Percentiles rank a stretch among this genome's conserved stretches.
Conservation (phyloP, 208 protist species). For the Leishmania tarentolae region DNA sequence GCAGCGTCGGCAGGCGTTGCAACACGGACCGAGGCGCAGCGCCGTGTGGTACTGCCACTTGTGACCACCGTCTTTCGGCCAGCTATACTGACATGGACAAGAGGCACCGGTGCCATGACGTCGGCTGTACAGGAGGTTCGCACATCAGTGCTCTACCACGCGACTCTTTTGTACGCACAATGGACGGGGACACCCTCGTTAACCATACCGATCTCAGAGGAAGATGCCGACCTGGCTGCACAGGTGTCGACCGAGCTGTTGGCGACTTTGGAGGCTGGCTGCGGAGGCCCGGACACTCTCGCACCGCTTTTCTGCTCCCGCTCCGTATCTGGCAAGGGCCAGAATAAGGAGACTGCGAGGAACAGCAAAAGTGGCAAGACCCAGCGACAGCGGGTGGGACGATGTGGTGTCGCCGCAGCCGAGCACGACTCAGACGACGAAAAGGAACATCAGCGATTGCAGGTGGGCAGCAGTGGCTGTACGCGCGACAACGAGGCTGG, state of each 20-base stretch:
- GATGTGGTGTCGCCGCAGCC: not conserved
- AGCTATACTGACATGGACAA: constrained; percentile 15
- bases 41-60: constrained; percentile 33
- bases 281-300: not conserved
- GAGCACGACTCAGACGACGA: constrained; percentile 17
- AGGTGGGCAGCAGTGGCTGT: not conserved
- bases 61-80: constrained; percentile 17
- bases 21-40: not conserved
- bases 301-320: constrained; percentile 4
- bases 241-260: constrained; percentile 9
- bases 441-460: not conserved
- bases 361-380: not conserved
- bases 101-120: not conserved
- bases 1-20: not conserved
- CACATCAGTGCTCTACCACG: constrained; percentile 38
- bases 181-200: not conserved
- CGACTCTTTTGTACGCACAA: constrained; percentile 44
- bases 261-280: constrained; percentile 11
- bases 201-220: not conserved
- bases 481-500: not conserved
- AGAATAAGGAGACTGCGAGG: not conserved
- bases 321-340: not conserved
- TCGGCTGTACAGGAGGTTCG: constrained; percentile 15
- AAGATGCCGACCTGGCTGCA: not conserved
- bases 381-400: not conserved